Evolutionary conservation across 2,329 filamentous ascomycete genomes (phyloP), one percentile per base, ranked within the genome.

Genomic region (Beauveria pseudobassiana): DNA sequence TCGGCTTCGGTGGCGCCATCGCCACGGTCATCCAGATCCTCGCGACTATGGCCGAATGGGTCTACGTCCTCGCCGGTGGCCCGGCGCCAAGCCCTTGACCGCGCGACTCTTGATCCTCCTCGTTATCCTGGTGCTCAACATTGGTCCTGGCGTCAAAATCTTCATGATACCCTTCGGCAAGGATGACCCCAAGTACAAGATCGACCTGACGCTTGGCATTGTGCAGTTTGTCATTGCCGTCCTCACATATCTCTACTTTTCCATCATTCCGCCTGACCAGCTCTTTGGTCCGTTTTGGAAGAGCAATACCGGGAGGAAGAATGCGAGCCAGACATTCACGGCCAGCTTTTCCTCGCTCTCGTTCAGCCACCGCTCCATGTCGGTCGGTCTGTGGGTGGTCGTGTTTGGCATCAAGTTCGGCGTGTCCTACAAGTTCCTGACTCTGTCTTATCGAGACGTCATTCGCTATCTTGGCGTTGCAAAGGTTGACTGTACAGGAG

Each of bases 351-450:
- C 95, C 6, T 87, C 85, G 16, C 86, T 99, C 14, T 80, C 82
- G 46, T 93, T 95, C 61, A 97, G 97, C 67, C 92, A 97, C 74
- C 92, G 95, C 85, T 95, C 91, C 80, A 93, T 98, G 89, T 99
- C 95, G 0, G 97, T 93, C 69, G 93, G 93, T 72, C 78, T 99
- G 1, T 99, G 95, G 95, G 77, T 90, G 7, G 81, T 87, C 59
- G 92, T 98, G 53, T 98, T 98, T 68, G 91, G 87, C 62, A 88
- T 90, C 66, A 99, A 99, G 78, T 84, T 98, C 68, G 85, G 87
- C 56, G 93, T 96, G 75, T 98, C 95, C 0, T 99, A 97, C 78
- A 86, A 89, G 73, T 97, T 95, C 81, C 79, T 99, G 77, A 93
- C 92, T 1, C 78, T 97, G 64, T 96, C 95, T 1, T 88, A 98